Percentiles rank a stretch among this genome's conserved stretches.
These are phyloP conservation scores for Citrullus amarus DNA, from an alignment of 306 rosid species.

Conservation along the genomic window DNA sequence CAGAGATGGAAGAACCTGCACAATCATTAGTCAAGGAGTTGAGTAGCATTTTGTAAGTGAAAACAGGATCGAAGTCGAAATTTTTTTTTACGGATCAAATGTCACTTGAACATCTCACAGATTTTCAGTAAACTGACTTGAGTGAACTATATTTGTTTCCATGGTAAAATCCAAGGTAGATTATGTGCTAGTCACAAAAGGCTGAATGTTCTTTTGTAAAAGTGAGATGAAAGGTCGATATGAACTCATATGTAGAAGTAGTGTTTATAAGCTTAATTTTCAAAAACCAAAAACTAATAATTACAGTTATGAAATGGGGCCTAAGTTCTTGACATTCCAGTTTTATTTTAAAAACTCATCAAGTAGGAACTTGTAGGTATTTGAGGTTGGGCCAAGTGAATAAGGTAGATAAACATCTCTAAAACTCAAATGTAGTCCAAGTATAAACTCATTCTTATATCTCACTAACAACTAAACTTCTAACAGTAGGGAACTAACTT, in stretches of 20 bases:
- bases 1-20: conserved; percentile 44
- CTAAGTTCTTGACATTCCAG: not conserved
- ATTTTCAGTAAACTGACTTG: not conserved
- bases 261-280: too few species aligned
- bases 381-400: not conserved
- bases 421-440: not conserved
- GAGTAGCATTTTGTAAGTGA: not conserved
- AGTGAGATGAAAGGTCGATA: too few species aligned
- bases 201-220: not conserved
- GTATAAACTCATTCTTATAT: not conserved
- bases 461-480: not conserved
- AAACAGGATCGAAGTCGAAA: not conserved
- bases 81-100: not conserved
- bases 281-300: too few species aligned
- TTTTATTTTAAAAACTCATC: not conserved
- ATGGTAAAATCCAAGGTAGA: not conserved
- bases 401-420: not conserved
- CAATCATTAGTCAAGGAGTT: not conserved
- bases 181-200: not conserved
- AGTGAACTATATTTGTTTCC: not conserved
- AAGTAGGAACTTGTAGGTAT: not conserved
- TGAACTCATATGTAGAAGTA: too few species aligned
- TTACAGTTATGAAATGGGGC: too few species aligned
- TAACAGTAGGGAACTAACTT: too few species aligned
- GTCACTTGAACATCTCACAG: not conserved